Base-by-base conservation (phyloP, 1,284 basidiomycete species). In the Apiotrichum gamsii region DNA sequence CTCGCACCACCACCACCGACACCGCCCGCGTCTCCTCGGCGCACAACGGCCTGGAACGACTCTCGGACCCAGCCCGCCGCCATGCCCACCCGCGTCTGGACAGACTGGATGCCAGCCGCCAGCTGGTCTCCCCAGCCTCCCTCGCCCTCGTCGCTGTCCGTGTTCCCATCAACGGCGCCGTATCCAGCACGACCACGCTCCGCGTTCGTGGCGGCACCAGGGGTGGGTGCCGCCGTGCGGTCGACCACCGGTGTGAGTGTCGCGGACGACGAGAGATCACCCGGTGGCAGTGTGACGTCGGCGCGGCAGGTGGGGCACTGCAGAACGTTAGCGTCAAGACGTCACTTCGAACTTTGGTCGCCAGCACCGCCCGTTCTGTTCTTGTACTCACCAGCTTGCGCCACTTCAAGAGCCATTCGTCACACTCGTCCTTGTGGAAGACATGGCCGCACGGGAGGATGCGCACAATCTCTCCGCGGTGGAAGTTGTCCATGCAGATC, bases 371-470 rank as follows among this genome's bases (percentile, higher is more conserved):
- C 15, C 21, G n/a, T 43, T 32, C 19, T 34, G 16, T 6, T 8
- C 51, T 33, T 43, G 44, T 14, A 77, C 84, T 63, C 61, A 90
- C 88, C 67, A 90, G 73, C 75, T 93, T 90, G 75, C 90, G 87
- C 69, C 85, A 81, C 54, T 85, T 82, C 51, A 90, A 83, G 50
- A 95, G 73, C 90, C 90, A 95, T 58, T 83, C 79, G 64, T 90
- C 88, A 35, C 93, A 82, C 69, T 93, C 89, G 37, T 83, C 81
- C 45, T 73, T 72, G 55, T 76, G 75, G 55, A 74, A 77, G 25
- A 93, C 82, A 66, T 94, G 90, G 43, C 87, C 84, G 63, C 90
- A 95, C 0, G 90, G 90, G 39, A 94, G 68, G 43, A 91, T 87
- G 56, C 90, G 80, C 29, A 94, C 87, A 54, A 82, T 78, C 64